These are phyloP conservation scores for Avena insularis DNA, from an alignment of 176 grass and related monocot species.

Conservation along the genomic window DNA sequence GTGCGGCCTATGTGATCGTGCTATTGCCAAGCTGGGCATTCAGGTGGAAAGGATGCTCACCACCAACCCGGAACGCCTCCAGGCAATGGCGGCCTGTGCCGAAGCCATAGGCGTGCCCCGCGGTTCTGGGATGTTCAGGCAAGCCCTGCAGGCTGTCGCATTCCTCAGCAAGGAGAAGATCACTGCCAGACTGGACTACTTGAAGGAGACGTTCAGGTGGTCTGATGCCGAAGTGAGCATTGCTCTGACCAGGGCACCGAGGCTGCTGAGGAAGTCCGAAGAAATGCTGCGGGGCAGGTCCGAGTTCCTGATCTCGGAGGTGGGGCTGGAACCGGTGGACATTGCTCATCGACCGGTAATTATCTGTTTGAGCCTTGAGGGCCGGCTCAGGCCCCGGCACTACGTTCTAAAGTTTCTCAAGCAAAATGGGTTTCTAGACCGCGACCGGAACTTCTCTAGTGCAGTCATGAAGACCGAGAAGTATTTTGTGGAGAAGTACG, in stretches of 20 bases:
- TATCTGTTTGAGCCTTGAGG: conserved; percentile 33
- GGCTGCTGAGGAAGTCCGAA: not conserved
- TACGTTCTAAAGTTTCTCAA: conserved; percentile 16
- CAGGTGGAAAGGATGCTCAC: not conserved
- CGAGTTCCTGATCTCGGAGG: not conserved
- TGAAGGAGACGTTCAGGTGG: not conserved
- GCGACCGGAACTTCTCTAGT: no score
- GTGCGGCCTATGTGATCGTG: not conserved
- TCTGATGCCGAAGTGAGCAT: not conserved
- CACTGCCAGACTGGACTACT: not conserved
- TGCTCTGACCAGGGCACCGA: not conserved
- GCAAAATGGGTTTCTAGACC: conserved; percentile 15
- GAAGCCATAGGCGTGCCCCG: not conserved
- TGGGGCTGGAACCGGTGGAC: not conserved
- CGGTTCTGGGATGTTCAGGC: not conserved
- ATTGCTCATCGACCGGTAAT: not conserved
- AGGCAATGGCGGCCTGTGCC: not conserved
- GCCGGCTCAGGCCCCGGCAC: conserved; percentile 41
- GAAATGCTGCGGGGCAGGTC: not conserved
- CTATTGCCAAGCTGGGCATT: not conserved
- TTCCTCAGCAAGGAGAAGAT: not conserved
- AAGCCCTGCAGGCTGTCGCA: not conserved
- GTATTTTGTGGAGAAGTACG: conserved; percentile 38
- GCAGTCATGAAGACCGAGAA: not conserved
- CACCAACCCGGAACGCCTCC: not conserved